Conservation (phyloP, 345 rosid species). For the Hibiscus tridactylites region DNA sequence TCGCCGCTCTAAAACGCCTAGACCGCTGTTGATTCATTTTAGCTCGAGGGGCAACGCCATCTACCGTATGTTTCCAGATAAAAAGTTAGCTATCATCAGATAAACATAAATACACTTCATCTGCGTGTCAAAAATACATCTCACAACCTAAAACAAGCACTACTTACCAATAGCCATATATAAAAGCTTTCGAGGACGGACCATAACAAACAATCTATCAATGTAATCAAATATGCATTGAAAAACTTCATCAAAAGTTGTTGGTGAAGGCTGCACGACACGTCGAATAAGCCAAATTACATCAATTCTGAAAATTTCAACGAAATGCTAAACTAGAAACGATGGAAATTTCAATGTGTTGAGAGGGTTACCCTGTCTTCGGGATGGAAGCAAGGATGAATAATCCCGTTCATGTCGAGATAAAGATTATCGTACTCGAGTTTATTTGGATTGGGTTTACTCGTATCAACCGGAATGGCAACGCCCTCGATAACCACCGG, state of each 20-base stretch:
- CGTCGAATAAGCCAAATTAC: background rate
- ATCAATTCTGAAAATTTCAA: background rate
- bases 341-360: background rate
- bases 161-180: conserved; percentile 24
- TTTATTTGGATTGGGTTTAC: conserved; percentile 17
- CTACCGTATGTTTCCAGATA: conserved; percentile 4
- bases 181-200: conserved; percentile 21
- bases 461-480: background rate
- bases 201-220: conserved; percentile 19
- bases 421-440: conserved; percentile 24
- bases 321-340: background rate
- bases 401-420: conserved; percentile 28
- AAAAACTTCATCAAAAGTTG: conserved; percentile 17
- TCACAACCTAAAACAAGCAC: background rate
- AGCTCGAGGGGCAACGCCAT: conserved; percentile 31
- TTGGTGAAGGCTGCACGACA: conserved; percentile 14
- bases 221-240: conserved; percentile 11
- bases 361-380: background rate
- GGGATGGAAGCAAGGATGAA: conserved; percentile 31
- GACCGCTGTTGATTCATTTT: conserved; percentile 27
- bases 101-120: too few species aligned
- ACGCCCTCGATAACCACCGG: background rate
- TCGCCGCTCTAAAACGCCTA: conserved; percentile 6
- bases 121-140: too few species aligned
- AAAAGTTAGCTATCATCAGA: background rate